These are phyloP conservation scores for Phytophthora tubulina DNA, from an alignment of 352 stramenopile species.

Conservation along the genomic window DNA sequence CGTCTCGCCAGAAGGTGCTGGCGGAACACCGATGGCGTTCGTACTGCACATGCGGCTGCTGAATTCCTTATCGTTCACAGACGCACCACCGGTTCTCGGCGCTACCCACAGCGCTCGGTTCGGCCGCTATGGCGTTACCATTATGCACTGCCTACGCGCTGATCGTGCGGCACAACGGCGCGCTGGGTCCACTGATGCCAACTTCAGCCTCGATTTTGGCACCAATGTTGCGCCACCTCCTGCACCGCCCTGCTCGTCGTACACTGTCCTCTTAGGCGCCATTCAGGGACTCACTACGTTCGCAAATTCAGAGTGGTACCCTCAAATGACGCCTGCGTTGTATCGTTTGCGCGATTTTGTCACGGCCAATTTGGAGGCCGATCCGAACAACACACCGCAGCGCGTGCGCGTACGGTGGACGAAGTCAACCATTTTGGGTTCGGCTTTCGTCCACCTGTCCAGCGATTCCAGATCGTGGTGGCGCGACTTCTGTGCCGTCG, in stretches of 20 bases:
- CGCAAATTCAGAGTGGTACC: neutral
- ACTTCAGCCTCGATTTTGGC: constrained; percentile 3
- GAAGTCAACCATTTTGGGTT: too few species aligned
- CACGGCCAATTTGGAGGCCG: too few species aligned
- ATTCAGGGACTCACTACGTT: constrained; percentile 4
- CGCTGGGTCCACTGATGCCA: constrained; percentile 1
- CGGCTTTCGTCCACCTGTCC: too few species aligned
- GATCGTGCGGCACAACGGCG: too few species aligned
- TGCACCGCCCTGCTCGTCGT: neutral
- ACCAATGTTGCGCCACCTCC: neutral
- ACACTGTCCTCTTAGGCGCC: neutral
- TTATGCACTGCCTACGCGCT: constrained; percentile 3
- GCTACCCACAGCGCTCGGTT: neutral
- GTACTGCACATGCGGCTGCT: neutral
- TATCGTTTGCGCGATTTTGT: neutral
- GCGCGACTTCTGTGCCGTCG: too few species aligned
- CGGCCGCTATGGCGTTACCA: neutral
- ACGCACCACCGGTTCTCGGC: neutral
- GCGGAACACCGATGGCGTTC: neutral
- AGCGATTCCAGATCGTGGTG: too few species aligned
- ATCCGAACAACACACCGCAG: too few species aligned
- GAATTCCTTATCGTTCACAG: neutral
- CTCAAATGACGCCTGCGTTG: neutral
- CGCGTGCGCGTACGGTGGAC: too few species aligned
- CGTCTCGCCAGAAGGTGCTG: neutral